These are phyloP conservation scores for Microbotryum lychnidis-dioicae DNA, from an alignment of 1,284 basidiomycete species.

Conservation along the genomic window DNA sequence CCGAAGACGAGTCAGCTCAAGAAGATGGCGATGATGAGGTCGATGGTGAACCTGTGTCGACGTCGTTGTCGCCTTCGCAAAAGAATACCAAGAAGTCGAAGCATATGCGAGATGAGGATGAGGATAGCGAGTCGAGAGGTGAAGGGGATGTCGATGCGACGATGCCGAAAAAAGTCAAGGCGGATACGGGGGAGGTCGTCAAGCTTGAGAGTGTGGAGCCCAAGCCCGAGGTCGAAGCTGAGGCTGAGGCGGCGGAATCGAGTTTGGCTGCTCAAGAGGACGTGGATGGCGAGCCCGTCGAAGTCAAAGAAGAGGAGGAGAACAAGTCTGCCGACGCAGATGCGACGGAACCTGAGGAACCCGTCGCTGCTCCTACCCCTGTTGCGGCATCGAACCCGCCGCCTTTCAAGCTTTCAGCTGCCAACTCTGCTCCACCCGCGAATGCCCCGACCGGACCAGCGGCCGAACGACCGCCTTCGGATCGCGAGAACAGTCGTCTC, in stretches of 20 bases:
- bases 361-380: not conserved
- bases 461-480: constrained; percentile 8
- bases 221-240: not conserved
- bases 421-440: constrained; percentile 4
- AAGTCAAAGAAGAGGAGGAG: not conserved
- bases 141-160: constrained; percentile 2
- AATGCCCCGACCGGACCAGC: constrained; percentile 11
- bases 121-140: not conserved
- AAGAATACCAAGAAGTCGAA: constrained; percentile 38
- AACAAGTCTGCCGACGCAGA: not conserved
- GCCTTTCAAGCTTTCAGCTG: not conserved
- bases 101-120: constrained; percentile 8
- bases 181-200: constrained; percentile 7
- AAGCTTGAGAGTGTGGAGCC: not conserved
- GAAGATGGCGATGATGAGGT: constrained; percentile 15
- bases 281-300: not conserved
- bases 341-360: not conserved
- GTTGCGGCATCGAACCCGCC: not conserved
- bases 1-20: constrained; percentile 5
- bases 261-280: too few relatives aligned
- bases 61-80: constrained; percentile 11
- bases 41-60: not conserved
- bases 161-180: constrained; percentile 17
- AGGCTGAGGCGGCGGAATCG: too few relatives aligned
- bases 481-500: constrained; percentile 34